A percentile compares a stretch with the other conserved stretches of the same genome.
phyloP scores from a whole-genome alignment of 495 filamentous ascomycete species.

The Xylaria bambusicola region DNA sequence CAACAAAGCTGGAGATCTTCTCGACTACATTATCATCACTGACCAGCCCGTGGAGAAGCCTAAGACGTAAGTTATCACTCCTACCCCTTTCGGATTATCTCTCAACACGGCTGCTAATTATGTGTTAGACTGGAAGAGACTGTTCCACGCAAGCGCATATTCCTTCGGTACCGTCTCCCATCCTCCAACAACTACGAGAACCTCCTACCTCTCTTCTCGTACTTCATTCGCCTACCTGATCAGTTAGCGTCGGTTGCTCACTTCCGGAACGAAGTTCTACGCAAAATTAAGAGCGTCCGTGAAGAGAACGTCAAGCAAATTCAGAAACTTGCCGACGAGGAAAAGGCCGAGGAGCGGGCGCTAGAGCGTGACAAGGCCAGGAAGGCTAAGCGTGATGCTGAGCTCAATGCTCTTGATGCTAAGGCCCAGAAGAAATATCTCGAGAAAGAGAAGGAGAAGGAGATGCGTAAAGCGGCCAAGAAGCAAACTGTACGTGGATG shows the following conservation, averaged over 20 bases:
- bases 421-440: slow-evolving; percentile 95
- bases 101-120: slow-evolving; percentile 29
- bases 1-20: slow-evolving; percentile 72
- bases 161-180: slow-evolving; percentile 72
- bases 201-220: slow-evolving; percentile 73
- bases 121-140: slow-evolving; percentile 77
- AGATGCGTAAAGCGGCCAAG: slow-evolving; percentile 71
- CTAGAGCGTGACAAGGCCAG: slow-evolving; percentile 78
- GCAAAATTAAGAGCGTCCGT: slow-evolving; percentile 76
- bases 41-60: slow-evolving; percentile 94
- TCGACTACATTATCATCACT: slow-evolving; percentile 86
- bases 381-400: slow-evolving; percentile 88
- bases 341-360: slow-evolving; percentile 87
- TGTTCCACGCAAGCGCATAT: slow-evolving; percentile 79
- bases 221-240: slow-evolving; percentile 84
- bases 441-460: slow-evolving; percentile 86
- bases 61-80: slow-evolving; percentile 62
- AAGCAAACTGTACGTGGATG: slow-evolving; percentile 59
- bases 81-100: neutral
- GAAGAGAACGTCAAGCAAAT: slow-evolving; percentile 83
- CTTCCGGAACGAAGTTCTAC: slow-evolving; percentile 86
- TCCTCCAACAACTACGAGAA: slow-evolving; percentile 63
- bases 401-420: slow-evolving; percentile 79
- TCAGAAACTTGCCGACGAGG: slow-evolving; percentile 79
- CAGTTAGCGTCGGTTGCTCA: slow-evolving; percentile 71